These are phyloP conservation scores for Xylaria acuta DNA, from an alignment of 495 filamentous ascomycete genomes.

Conservation along the genomic window DNA sequence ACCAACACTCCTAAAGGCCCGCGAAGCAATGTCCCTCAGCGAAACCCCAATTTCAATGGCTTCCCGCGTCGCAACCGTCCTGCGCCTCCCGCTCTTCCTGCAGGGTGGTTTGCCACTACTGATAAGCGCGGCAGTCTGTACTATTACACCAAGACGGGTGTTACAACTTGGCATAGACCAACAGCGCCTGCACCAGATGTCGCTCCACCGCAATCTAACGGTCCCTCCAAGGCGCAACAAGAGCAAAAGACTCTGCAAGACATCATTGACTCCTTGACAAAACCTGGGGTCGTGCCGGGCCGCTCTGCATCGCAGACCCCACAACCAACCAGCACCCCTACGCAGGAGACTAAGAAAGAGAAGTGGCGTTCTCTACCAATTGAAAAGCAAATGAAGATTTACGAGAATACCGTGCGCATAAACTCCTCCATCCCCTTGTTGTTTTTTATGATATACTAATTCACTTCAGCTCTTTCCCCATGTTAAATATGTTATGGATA, in stretches of 20 bases:
- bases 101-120: conserved; percentile 78
- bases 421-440: not conserved
- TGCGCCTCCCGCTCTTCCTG: conserved; percentile 65
- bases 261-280: conserved; percentile 85
- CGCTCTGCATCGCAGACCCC: conserved; percentile 64
- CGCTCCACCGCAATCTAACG: conserved; percentile 64
- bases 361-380: conserved; percentile 80
- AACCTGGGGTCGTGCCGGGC: conserved; percentile 58
- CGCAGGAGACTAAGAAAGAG: conserved; percentile 72
- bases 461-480: conserved; percentile 72
- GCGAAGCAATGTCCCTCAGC: conserved; percentile 67
- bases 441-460: conserved; percentile 31
- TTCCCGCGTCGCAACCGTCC: conserved; percentile 62
- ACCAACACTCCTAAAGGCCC: conserved; percentile 69
- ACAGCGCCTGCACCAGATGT: conserved; percentile 69
- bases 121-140: conserved; percentile 73
- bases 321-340: conserved; percentile 64
- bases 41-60: conserved; percentile 63
- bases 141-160: conserved; percentile 78
- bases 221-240: conserved; percentile 64
- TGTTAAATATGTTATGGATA: conserved; percentile 83
- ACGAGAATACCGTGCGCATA: conserved; percentile 81
- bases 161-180: conserved; percentile 81
- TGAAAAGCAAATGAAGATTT: conserved; percentile 91
- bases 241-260: conserved; percentile 68